phyloP scores from a whole-genome alignment of 768 basidiomycete genomes.

The Thelephora ganbajun region DNA sequence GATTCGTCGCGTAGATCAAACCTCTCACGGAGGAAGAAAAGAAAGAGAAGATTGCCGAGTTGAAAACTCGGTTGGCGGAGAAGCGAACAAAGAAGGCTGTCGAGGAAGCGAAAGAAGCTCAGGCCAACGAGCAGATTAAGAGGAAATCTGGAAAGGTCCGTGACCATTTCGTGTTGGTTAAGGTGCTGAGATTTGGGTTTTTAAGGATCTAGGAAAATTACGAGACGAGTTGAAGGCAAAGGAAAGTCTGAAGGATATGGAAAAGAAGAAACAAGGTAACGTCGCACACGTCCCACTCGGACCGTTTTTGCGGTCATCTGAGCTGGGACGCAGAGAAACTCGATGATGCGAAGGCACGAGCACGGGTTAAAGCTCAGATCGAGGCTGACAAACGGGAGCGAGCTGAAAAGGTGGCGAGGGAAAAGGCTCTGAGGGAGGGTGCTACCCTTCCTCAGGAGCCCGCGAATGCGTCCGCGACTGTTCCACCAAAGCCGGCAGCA shows the following conservation, averaged over 20 bases:
- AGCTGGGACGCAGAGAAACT: slow-evolving; percentile 57
- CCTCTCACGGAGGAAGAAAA: slow-evolving; percentile 94
- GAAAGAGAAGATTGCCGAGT: slow-evolving; percentile 62
- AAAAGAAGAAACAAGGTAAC: slow-evolving; percentile 67
- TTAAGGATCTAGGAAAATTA: slow-evolving; percentile 54
- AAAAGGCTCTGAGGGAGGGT: slow-evolving; percentile 87
- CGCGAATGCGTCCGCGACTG: slow-evolving; percentile 20
- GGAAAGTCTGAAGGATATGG: slow-evolving; percentile 73
- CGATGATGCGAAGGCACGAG: slow-evolving; percentile 74
- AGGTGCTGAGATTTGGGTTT: neutral
- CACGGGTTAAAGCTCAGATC: slow-evolving; percentile 85
- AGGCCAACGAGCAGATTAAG: slow-evolving; percentile 63
- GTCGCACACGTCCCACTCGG: slow-evolving; percentile 1
- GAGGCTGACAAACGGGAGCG: slow-evolving; percentile 86
- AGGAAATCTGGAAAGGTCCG: slow-evolving; percentile 74
- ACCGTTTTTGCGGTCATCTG: neutral
- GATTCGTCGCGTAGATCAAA: slow-evolving; percentile 44
- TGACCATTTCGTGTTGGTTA: neutral
- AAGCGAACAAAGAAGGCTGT: slow-evolving; percentile 65
- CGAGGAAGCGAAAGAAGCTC: slow-evolving; percentile 59
- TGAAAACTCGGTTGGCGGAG: slow-evolving; percentile 64
- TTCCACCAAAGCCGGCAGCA: slow-evolving; percentile 21
- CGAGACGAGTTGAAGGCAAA: slow-evolving; percentile 69
- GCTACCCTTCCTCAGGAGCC: slow-evolving; percentile 16
- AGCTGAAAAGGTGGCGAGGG: slow-evolving; percentile 76